Conservation (phyloP, 805 yeast species). For the Candida maesae region DNA sequence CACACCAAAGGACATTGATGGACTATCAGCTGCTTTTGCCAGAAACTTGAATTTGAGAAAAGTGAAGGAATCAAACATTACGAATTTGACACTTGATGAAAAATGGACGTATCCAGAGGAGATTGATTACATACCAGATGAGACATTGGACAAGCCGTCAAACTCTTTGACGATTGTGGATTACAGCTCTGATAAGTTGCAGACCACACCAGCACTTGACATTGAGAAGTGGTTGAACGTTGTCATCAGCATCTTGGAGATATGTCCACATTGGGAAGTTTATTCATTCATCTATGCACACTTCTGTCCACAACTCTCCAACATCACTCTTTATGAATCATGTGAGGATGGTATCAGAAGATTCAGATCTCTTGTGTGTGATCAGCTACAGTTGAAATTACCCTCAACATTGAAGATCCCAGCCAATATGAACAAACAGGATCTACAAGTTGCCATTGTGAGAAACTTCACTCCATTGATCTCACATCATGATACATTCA, state of each 20-base stretch:
- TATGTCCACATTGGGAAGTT: constrained; percentile 64
- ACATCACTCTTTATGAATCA: constrained; percentile 45
- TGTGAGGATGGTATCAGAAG: constrained; percentile 37
- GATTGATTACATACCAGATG: constrained; percentile 43
- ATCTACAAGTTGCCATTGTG: constrained; percentile 62
- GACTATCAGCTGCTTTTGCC: constrained; percentile 55
- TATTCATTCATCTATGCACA: constrained; percentile 66
- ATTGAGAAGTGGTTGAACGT: constrained; percentile 49
- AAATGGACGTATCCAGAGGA: constrained; percentile 64
- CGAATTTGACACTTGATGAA: constrained; percentile 25
- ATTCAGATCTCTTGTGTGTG: constrained; percentile 48
- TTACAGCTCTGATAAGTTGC: constrained; percentile 22
- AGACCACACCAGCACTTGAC: constrained; percentile 31
- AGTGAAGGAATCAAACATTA: constrained; percentile 14
- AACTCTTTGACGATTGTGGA: constrained; percentile 19
- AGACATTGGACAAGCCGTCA: constrained; percentile 39
- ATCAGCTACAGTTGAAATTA: constrained; percentile 51
- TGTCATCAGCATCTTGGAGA: constrained; percentile 45
- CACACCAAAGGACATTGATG: constrained; percentile 59
- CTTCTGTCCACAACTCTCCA: constrained; percentile 66
- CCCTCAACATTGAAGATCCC: constrained; percentile 42
- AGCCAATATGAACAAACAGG: constrained; percentile 45
- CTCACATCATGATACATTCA: constrained; percentile 53
- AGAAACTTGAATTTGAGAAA: constrained; percentile 38
- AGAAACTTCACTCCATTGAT: constrained; percentile 58